Percentiles rank a stretch among this genome's conserved stretches.
phyloP scores from a whole-genome alignment of 1,284 basidiomycete genomes.

The Malassezia globosa region DNA sequence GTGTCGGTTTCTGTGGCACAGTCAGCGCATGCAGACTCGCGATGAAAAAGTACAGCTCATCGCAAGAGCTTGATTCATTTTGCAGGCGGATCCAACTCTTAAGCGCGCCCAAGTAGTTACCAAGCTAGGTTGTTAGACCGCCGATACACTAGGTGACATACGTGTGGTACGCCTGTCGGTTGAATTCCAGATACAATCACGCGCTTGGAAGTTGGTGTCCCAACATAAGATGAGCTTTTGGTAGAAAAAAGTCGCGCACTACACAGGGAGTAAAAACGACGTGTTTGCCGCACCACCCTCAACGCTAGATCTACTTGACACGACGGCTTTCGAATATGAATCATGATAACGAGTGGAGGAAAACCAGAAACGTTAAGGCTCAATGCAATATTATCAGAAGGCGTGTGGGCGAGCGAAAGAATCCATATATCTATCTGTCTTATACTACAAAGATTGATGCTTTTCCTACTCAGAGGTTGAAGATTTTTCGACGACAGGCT shows the following conservation, averaged over 20 bases:
- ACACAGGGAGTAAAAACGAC: no score
- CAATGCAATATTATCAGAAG: no score
- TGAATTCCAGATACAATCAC: slow-evolving; percentile 68
- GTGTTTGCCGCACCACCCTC: background rate
- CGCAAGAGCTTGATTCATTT: slow-evolving; percentile 54
- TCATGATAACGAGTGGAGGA: no score
- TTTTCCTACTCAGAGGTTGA: background rate
- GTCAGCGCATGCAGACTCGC: slow-evolving; percentile 57
- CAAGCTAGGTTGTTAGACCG: no score
- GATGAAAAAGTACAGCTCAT: slow-evolving; percentile 60
- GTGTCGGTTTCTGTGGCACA: slow-evolving; percentile 34
- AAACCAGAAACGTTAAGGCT: background rate
- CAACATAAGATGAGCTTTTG: no score
- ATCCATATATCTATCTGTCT: no score
- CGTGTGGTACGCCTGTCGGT: slow-evolving; percentile 70
- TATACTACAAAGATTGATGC: slow-evolving; percentile 4
- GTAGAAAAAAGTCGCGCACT: no score
- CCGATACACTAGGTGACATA: background rate
- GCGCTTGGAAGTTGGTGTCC: background rate
- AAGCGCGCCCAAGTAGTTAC: slow-evolving; percentile 83
- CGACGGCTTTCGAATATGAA: no score
- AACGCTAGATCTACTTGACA: background rate
- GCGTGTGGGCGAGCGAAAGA: no score
- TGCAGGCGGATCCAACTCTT: slow-evolving; percentile 78
- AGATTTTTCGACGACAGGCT: no score